phyloP scores from a whole-genome alignment of 164 flowering plant species.

The Pachysandra terminalis region DNA sequence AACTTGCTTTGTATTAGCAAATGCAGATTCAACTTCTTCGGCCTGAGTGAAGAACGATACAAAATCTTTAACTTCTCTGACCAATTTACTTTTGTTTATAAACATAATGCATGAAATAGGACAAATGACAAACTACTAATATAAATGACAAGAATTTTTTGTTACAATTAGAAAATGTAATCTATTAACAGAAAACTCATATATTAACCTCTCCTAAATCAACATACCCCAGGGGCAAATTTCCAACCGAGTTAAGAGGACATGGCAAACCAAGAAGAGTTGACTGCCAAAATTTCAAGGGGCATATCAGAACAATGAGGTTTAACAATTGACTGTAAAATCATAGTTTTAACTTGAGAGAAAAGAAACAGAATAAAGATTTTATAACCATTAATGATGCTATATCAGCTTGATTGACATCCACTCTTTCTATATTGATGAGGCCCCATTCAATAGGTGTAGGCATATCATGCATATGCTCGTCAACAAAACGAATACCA shows the following conservation, averaged over 20 bases:
- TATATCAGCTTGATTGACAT: conserved; percentile 99
- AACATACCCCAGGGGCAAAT: conserved; percentile 72
- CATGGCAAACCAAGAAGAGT: conserved; percentile 89
- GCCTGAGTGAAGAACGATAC: conserved; percentile 38
- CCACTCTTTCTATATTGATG: conserved; percentile 66
- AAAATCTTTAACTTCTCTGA: not conserved
- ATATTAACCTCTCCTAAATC: conserved; percentile 59
- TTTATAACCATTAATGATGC: conserved; percentile 85
- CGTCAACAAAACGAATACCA: conserved; percentile 73
- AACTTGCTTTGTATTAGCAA: conserved; percentile 90
- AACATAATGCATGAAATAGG: conserved; percentile 9
- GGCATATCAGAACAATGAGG: conserved; percentile 17
- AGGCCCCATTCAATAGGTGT: conserved; percentile 95
- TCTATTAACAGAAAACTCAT: not conserved
- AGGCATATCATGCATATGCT: conserved; percentile 80
- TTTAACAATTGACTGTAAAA: conserved; percentile 3
- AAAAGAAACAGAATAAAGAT: conserved; percentile 12
- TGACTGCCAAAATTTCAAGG: conserved; percentile 55
- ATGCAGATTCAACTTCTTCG: conserved; percentile 82
- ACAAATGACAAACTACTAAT: not conserved
- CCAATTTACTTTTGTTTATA: not conserved
- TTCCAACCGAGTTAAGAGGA: conserved; percentile 93
- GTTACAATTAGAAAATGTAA: not conserved
- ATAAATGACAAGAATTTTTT: not conserved
- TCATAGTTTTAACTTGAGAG: not conserved